Conservation (phyloP, 164 flowering plant species). For the Liquidambar formosana region DNA sequence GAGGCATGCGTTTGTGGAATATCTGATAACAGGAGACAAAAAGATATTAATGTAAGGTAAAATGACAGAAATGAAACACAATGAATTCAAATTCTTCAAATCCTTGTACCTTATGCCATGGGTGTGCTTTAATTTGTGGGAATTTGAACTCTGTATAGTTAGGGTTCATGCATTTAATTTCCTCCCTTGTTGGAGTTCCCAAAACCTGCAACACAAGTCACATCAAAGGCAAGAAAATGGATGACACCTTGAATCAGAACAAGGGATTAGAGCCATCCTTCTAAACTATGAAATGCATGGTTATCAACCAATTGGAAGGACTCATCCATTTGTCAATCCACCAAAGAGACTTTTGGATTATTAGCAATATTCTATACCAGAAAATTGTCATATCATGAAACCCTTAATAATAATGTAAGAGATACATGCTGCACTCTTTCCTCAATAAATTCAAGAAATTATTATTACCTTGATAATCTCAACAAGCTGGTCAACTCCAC, state of each 20-base stretch:
- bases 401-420: not conserved
- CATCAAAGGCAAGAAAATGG: not conserved
- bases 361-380: not conserved
- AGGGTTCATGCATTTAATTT: conserved; percentile 95
- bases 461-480: conserved; percentile 79
- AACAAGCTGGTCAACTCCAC: conserved; percentile 94
- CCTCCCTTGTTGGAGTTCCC: conserved; percentile 93
- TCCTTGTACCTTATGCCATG: conserved; percentile 80
- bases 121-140: conserved; percentile 87
- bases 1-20: conserved; percentile 80
- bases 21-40: conserved; percentile 33
- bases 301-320: too few species aligned
- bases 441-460: not conserved
- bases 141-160: conserved; percentile 83
- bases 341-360: too few species aligned
- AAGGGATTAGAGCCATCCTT: too few species aligned
- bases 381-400: not conserved
- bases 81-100: too few species aligned
- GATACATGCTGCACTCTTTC: not conserved
- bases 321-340: too few species aligned
- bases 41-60: not conserved
- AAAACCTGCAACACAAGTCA: conserved; percentile 49
- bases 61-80: not conserved
- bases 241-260: not conserved
- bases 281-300: too few species aligned